A percentile compares a stretch with the other conserved stretches of the same genome.
These are phyloP conservation scores for Kwoniella shivajii DNA, from an alignment of 1,284 basidiomycete genomes.

Conservation along the genomic window DNA sequence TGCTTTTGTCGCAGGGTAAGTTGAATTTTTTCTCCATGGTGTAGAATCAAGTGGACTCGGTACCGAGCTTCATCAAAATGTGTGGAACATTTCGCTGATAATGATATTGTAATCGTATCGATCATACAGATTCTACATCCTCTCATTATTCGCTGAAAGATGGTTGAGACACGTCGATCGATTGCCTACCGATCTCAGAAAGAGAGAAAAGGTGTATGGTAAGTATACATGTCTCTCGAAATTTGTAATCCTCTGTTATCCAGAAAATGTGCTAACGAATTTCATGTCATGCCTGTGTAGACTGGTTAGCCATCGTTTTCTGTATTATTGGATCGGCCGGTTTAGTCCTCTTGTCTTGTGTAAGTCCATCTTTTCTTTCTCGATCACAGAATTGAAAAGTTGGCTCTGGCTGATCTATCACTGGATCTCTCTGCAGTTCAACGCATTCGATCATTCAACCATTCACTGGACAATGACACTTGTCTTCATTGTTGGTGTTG, in stretches of 20 bases:
- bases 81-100: background rate
- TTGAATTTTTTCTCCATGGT: slow-evolving; percentile 3
- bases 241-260: background rate
- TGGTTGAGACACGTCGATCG: slow-evolving; percentile 58
- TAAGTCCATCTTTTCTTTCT: slow-evolving; percentile 30
- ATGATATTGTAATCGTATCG: background rate
- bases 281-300: slow-evolving; percentile 26
- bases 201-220: slow-evolving; percentile 50
- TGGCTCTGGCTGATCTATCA: background rate
- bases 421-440: slow-evolving; percentile 38
- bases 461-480: slow-evolving; percentile 58
- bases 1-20: slow-evolving; percentile 33
- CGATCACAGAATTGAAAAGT: too few species aligned
- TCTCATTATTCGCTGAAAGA: slow-evolving; percentile 55
- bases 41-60: too few species aligned
- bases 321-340: slow-evolving; percentile 54
- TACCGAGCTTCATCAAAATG: too few species aligned
- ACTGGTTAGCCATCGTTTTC: slow-evolving; percentile 56
- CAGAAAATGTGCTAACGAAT: background rate
- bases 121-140: slow-evolving; percentile 44
- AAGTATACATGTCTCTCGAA: too few species aligned
- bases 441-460: slow-evolving; percentile 54
- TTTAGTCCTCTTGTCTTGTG: slow-evolving; percentile 55
- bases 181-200: slow-evolving; percentile 55
- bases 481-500: slow-evolving; percentile 57